Evolutionary conservation across 176 grass and related monocot genomes (phyloP).

Genomic region (Raddia guianensis): DNA sequence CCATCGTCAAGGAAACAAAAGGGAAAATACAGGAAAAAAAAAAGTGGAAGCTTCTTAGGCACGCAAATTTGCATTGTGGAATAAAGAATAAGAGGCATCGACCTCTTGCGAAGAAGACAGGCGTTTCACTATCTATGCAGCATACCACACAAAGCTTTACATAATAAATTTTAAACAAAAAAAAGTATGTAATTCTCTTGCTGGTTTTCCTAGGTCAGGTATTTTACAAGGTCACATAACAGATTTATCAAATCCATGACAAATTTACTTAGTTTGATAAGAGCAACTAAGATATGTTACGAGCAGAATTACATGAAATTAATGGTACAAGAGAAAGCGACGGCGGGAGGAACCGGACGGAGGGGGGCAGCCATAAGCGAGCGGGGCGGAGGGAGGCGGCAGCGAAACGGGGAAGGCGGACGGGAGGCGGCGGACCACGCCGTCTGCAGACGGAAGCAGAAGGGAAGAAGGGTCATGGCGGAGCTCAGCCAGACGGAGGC

Average conservation of each 20-base stretch:
- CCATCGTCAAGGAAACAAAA: neutral
- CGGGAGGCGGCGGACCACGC: too few relatives aligned
- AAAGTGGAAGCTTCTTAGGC: slow-evolving; percentile 56
- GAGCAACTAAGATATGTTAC: neutral
- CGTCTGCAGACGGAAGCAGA: too few relatives aligned
- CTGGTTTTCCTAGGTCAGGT: neutral
- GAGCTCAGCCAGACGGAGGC: too few relatives aligned
- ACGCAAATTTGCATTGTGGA: slow-evolving; percentile 61
- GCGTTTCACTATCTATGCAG: neutral
- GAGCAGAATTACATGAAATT: neutral
- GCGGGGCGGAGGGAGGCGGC: too few relatives aligned
- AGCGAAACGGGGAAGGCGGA: too few relatives aligned
- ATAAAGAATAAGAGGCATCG: slow-evolving; percentile 49
- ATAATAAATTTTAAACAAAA: neutral
- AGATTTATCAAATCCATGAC: neutral
- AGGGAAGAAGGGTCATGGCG: too few relatives aligned
- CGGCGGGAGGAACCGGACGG: too few relatives aligned
- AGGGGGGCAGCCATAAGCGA: too few relatives aligned
- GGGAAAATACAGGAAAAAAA: neutral
- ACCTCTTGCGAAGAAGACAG: slow-evolving; percentile 56
- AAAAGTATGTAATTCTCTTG: neutral
- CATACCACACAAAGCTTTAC: neutral
- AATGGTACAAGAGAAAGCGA: too few relatives aligned
- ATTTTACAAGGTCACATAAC: neutral
- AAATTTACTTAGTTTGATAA: slow-evolving; percentile 1